Evolutionary conservation across 2,329 filamentous ascomycete species (phyloP).

Genomic region (Podosphaera fusca): DNA sequence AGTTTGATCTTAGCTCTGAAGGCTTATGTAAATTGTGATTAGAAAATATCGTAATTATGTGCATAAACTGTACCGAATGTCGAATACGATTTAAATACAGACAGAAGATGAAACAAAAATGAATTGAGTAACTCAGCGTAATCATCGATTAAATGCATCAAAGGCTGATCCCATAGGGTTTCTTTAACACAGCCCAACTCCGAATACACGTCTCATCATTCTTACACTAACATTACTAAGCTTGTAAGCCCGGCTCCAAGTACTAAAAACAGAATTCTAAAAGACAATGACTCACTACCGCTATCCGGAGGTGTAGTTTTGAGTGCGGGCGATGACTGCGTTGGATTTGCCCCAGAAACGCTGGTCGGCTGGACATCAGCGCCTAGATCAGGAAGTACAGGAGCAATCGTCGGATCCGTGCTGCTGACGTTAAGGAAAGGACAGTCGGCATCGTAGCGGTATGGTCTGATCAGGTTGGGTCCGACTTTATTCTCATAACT

Average conservation of each 20-base stretch:
- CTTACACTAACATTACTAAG: neutral
- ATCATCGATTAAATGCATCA: too few relatives aligned
- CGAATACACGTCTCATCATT: neutral
- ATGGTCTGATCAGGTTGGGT: conserved; percentile 11
- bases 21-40: too few relatives aligned
- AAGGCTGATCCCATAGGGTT: too few relatives aligned
- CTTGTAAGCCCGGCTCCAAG: neutral
- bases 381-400: conserved; percentile 4
- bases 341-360: neutral
- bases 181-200: neutral
- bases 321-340: neutral
- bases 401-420: conserved; percentile 2
- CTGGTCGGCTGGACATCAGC: conserved; percentile 3
- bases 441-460: conserved; percentile 12
- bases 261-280: neutral
- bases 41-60: too few relatives aligned
- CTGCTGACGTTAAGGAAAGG: conserved; percentile 7
- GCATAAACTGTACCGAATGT: too few relatives aligned
- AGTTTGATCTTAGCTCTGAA: too few relatives aligned
- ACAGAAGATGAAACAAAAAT: too few relatives aligned
- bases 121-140: too few relatives aligned
- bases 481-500: conserved; percentile 13
- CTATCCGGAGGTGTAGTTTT: neutral
- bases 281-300: neutral
- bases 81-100: too few relatives aligned